Base-by-base conservation (phyloP, 495 filamentous ascomycete genomes). In the Parmelia sp. region DNA sequence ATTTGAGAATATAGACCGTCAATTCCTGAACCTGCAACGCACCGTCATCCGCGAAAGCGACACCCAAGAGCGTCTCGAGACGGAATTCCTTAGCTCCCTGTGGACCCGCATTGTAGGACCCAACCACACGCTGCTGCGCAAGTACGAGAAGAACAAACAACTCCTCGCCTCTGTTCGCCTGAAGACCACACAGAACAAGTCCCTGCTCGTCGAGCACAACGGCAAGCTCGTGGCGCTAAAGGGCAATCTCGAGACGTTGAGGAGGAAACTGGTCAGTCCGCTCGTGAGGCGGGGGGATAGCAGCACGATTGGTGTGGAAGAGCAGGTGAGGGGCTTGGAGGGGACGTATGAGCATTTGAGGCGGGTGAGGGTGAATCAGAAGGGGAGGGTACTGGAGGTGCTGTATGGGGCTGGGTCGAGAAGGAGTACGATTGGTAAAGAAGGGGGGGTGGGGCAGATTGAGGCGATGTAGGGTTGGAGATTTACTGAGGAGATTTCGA, bases 131-230 rank as follows among this genome's bases (percentile, higher is more conserved):
- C 82, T 86, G 44, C 80, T 96, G 1, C 84, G 83, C 74, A 96
- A 96, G 74, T 96, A 89, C 75, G 90, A 96, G 71, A 88, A 88
- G 74, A 96, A 96, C 76, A 86, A 87, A 60, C 77, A 83, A 42
- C 78, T 89, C 3, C 85, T 96, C 35, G 80, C 80, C 33, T 88
- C 86, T 65, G 88, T 96, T 55, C 85, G 90, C 61, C 83, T 86
- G 35, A 88, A 86, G 69, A 96, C 92, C 15, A 86, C 93, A 17
- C 80, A 83, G n/a, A 95, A 96, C 74, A 95, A 95, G 69, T 84
- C 84, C 44, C 82, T 93, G 14, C 79, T 96, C 3, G 83, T 91
- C 35, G 89, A 92, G 59, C 90, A 96, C 70, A 92, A 93, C 69
- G 83, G 86, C 31, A 87, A 89, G 51, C 81, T 96, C 10, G 74